Conservation (phyloP, 352 stramenopile species). For the Phytopythium boreale region DNA sequence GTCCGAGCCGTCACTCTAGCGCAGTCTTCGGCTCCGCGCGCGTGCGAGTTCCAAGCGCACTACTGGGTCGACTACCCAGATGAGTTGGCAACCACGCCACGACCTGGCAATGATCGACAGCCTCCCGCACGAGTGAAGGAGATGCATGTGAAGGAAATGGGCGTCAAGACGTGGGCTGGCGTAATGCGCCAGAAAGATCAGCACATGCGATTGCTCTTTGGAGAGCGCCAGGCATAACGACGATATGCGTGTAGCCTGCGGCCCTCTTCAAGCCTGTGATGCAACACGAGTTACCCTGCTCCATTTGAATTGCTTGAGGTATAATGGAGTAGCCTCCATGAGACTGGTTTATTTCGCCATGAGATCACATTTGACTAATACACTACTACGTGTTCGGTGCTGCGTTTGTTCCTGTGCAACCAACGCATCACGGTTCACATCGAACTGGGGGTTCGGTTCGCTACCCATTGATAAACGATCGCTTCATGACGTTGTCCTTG, state of each 20-base stretch:
- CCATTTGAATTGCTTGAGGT: too few relatives aligned
- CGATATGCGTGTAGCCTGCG: background rate
- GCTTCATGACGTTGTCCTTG: background rate
- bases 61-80: background rate
- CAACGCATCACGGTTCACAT: too few relatives aligned
- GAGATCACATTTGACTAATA: too few relatives aligned
- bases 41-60: background rate
- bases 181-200: constrained; percentile 3
- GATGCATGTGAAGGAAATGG: background rate
- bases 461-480: background rate
- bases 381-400: too few relatives aligned
- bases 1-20: background rate
- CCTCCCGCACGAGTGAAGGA: background rate
- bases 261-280: too few relatives aligned
- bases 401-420: too few relatives aligned
- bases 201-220: background rate
- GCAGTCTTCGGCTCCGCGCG: background rate
- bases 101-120: background rate
- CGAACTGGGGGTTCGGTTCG: too few relatives aligned
- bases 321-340: too few relatives aligned
- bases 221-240: background rate
- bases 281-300: too few relatives aligned
- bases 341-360: too few relatives aligned
- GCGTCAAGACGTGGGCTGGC: background rate
- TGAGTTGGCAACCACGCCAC: background rate